phyloP scores from a whole-genome alignment of 768 basidiomycete genomes.

The Collybiopsis confluens region DNA sequence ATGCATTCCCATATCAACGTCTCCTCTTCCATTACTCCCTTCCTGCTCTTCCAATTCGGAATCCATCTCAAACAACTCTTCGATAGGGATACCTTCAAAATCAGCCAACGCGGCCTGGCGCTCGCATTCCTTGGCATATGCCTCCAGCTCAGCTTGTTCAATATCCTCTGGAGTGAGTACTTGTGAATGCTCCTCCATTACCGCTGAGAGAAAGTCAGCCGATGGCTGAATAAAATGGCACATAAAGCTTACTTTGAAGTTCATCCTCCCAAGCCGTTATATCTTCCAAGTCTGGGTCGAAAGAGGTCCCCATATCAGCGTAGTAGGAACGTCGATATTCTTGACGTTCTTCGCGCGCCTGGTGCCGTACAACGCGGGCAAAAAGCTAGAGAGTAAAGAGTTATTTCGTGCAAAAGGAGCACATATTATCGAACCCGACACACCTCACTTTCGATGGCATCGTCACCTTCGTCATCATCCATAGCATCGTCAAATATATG shows the following conservation, averaged over 20 bases:
- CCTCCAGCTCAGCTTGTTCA: conserved; percentile 54
- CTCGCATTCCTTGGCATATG: conserved; percentile 54
- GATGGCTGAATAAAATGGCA: conserved; percentile 1
- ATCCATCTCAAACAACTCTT: conserved; percentile 23
- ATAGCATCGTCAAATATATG: conserved; percentile 43
- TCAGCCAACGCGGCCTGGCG: conserved; percentile 35
- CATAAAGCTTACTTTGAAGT: conserved; percentile 35
- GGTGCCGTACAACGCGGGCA: conserved; percentile 56
- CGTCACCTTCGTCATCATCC: conserved; percentile 53
- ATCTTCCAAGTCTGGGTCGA: conserved; percentile 72
- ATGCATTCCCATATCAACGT: conserved; percentile 29
- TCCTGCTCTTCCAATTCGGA: background rate
- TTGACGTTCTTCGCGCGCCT: conserved; percentile 45
- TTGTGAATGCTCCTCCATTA: background rate
- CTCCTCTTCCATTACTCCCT: conserved; percentile 10
- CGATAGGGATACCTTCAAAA: conserved; percentile 44
- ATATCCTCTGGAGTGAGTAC: conserved; percentile 38
- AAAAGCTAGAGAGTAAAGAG: conserved; percentile 46
- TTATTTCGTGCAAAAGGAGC: background rate
- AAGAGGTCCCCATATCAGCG: conserved; percentile 68
- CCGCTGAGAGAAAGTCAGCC: background rate
- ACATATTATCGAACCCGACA: conserved; percentile 11
- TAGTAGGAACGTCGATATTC: conserved; percentile 61
- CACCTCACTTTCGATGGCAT: conserved; percentile 62
- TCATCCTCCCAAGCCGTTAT: conserved; percentile 56